Evolutionary conservation across 805 yeast species (phyloP), one percentile per base, ranked within the genome.

Genomic region (Myxozyma neglecta): DNA sequence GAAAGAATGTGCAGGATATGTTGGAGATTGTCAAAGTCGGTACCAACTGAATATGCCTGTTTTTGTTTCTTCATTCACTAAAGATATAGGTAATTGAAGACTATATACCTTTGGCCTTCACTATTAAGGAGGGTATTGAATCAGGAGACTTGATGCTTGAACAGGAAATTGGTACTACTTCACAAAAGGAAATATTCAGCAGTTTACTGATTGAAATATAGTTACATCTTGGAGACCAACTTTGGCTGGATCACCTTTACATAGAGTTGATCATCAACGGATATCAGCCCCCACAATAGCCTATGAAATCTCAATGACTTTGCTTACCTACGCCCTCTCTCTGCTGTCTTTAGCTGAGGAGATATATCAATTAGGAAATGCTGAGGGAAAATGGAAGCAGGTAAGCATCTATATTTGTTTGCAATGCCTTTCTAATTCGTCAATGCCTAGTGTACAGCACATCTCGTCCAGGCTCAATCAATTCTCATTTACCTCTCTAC

Each of bases 191-290:
- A 14, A 4, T 13, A 44, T 24, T 13, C 11, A 10, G 6, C 35
- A 13, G 9, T 11, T 6, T 16, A 14, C 40, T 36, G 40, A 9
- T 36, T 36, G 40, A 36, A 13, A 9, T 42, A 1, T 40, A 63
- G 66, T 63, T 18, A 59, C 68, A 29, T 57, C 72, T 4, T 70
- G 74, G 74, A 42, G 71, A 54, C 50, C 70, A 59, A 72, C 74
- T 9, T 37, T 68, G 20, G 35, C 58, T 14, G 56, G 55, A 11
- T 53, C 67, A 6, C 47, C 42, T 29, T 1, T 53, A 6, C 58
- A 63, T 35, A 16, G 61, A 35, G 50, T 57, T 16, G 67, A 63
- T 39, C 40, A 46, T 13, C 66, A 50, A 37, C 53, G 63, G 32
- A 60, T 60, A 13, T 53, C 55, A 29, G 53, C 50, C 1, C 63